Percentiles rank a stretch among this genome's conserved stretches.
phyloP scores from a whole-genome alignment of 192 early-diverging fungal genomes.

The Martensiomyces pterosporus region DNA sequence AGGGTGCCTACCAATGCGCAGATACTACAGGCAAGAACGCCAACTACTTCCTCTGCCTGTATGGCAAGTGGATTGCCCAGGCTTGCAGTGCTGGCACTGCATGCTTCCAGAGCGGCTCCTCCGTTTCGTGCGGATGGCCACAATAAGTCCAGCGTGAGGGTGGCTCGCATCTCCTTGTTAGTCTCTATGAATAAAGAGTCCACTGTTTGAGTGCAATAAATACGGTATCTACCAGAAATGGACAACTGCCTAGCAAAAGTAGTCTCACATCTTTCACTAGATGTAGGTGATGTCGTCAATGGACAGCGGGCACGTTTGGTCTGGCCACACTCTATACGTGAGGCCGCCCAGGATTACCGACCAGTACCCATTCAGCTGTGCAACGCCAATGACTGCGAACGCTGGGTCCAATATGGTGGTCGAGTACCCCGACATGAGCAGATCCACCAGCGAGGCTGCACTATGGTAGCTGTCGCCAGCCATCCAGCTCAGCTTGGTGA shows the following conservation, averaged over 20 bases:
- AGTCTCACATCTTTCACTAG: too few relatives aligned
- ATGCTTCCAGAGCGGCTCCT: not conserved
- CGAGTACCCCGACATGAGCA: conserved; percentile 20
- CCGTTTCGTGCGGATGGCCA: not conserved
- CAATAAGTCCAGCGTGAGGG: too few relatives aligned
- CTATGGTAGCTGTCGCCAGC: conserved; percentile 31
- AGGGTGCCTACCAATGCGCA: not conserved
- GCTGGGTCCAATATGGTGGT: conserved; percentile 16
- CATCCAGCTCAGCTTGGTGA: conserved; percentile 40
- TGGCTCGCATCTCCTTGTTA: too few relatives aligned
- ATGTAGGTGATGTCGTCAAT: conserved; percentile 24
- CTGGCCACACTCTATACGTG: conserved; percentile 1
- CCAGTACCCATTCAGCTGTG: conserved; percentile 45
- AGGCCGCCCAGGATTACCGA: conserved; percentile 38
- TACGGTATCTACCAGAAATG: too few relatives aligned
- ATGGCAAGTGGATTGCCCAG: too few relatives aligned
- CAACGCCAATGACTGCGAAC: conserved; percentile 37
- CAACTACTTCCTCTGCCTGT: not conserved
- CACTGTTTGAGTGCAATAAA: too few relatives aligned
- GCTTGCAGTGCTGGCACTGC: too few relatives aligned
- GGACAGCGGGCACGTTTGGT: conserved; percentile 22
- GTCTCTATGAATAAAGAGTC: too few relatives aligned
- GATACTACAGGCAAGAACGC: not conserved
- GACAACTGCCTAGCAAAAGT: too few relatives aligned
- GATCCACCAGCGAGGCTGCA: conserved; percentile 7